Conservation (phyloP, 202 grass and related monocot species). For the Carex sylvatica region DNA sequence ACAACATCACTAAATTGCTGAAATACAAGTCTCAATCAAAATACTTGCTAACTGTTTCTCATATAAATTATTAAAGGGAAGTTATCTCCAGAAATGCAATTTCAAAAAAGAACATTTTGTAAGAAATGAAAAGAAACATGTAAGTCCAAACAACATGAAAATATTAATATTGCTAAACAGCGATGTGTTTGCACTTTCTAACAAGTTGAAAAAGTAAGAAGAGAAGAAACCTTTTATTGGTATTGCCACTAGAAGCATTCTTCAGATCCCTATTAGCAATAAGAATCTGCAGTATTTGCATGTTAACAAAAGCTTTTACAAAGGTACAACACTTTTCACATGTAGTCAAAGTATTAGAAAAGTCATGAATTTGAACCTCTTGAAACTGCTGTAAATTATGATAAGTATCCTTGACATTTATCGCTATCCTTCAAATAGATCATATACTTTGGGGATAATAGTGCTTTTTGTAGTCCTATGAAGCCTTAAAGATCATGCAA, state of each 20-base stretch:
- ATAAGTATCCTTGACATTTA: not conserved
- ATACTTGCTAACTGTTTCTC: not conserved
- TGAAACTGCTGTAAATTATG: not conserved
- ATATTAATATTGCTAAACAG: not conserved
- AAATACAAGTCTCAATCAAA: not conserved
- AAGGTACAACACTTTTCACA: not conserved
- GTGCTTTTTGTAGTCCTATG: not conserved
- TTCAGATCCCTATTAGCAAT: conserved; percentile 66
- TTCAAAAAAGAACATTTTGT: not conserved
- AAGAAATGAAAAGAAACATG: not conserved
- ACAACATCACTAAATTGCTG: not conserved
- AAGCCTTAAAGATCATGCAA: not conserved
- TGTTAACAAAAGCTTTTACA: not conserved
- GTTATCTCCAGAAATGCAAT: not conserved
- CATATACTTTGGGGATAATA: not conserved
- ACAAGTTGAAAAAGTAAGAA: not conserved
- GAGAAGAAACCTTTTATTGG: conserved; percentile 43
- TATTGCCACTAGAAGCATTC: conserved; percentile 20
- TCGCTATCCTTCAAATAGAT: not conserved
- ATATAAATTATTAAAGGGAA: not conserved
- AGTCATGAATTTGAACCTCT: not conserved
- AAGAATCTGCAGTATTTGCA: conserved; percentile 49
- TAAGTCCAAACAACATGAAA: not conserved
- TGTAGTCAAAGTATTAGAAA: not conserved
- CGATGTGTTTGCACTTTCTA: not conserved